These are phyloP conservation scores for Apiotrichum gracile DNA, from an alignment of 1,284 basidiomycete genomes.

Conservation along the genomic window DNA sequence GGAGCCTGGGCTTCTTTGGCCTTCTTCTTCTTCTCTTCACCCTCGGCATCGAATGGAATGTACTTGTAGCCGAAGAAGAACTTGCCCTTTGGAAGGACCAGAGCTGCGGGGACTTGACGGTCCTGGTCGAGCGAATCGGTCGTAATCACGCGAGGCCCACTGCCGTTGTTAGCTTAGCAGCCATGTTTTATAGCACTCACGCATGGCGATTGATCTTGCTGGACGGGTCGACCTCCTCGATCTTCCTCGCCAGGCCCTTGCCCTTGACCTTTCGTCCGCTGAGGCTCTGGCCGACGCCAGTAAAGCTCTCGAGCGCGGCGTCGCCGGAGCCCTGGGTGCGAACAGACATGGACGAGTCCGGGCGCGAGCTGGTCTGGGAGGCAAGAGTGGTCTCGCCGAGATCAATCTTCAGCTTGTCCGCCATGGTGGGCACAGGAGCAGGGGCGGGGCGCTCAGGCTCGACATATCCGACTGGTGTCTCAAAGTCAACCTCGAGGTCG, in stretches of 20 bases:
- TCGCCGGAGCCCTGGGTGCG: slow-evolving; percentile 43
- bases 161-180: slow-evolving; percentile 38
- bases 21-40: slow-evolving; percentile 40
- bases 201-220: slow-evolving; percentile 85
- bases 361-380: slow-evolving; percentile 62
- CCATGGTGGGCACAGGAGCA: slow-evolving; percentile 84
- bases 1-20: slow-evolving; percentile 17
- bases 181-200: slow-evolving; percentile 53
- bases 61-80: slow-evolving; percentile 90
- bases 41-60: slow-evolving; percentile 58
- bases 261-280: slow-evolving; percentile 84
- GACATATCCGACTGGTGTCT: slow-evolving; percentile 60
- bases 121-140: slow-evolving; percentile 69
- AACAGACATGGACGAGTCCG: slow-evolving; percentile 53
- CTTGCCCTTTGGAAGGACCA: slow-evolving; percentile 86
- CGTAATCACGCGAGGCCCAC: slow-evolving; percentile 77
- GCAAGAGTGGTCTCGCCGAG: slow-evolving; percentile 61
- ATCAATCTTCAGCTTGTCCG: slow-evolving; percentile 93
- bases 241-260: slow-evolving; percentile 77
- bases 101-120: slow-evolving; percentile 75
- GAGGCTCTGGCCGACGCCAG: slow-evolving; percentile 83
- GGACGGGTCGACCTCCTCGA: slow-evolving; percentile 67
- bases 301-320: slow-evolving; percentile 78
- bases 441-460: slow-evolving; percentile 83
- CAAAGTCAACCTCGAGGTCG: slow-evolving; percentile 68